Conservation (phyloP, 352 stramenopile genomes). For the Pilasporangium apinafurcum region DNA sequence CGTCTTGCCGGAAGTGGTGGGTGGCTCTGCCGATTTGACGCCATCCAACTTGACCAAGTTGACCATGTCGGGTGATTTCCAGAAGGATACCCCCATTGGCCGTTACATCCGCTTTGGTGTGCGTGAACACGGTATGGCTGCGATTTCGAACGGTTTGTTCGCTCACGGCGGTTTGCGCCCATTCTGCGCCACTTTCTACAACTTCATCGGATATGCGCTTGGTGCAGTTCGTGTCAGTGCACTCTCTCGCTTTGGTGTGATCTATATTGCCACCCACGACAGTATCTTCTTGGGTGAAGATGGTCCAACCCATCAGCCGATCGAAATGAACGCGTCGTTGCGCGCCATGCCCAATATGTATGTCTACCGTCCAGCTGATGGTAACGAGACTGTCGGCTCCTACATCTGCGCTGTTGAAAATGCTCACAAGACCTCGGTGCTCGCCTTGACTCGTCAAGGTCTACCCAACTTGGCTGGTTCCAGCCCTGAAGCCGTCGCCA, state of each 20-base stretch:
- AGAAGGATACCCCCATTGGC: slow-evolving; percentile 93
- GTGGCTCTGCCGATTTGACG: slow-evolving; percentile 98
- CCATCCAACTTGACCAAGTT: slow-evolving; percentile 96
- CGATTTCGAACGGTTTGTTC: slow-evolving; percentile 98
- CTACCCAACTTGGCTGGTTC: slow-evolving; percentile 90
- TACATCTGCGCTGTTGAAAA: slow-evolving; percentile 90
- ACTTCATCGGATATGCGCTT: slow-evolving; percentile 98
- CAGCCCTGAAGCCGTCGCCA: slow-evolving; percentile 85
- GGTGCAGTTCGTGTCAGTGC: slow-evolving; percentile 93
- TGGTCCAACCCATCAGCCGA: slow-evolving; percentile 98
- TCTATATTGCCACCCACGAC: slow-evolving; percentile 99
- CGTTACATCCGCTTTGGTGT: slow-evolving; percentile 98
- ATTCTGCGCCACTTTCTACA: slow-evolving; percentile 99
- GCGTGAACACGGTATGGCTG: slow-evolving; percentile 98
- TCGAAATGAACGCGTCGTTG: slow-evolving; percentile 96
- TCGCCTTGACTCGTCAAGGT: slow-evolving; percentile 90
- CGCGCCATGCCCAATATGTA: slow-evolving; percentile 98
- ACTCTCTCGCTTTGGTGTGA: slow-evolving; percentile 92
- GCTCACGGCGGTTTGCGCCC: slow-evolving; percentile 95
- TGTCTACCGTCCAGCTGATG: slow-evolving; percentile 96
- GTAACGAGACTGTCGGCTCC: slow-evolving; percentile 96
- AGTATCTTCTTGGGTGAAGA: slow-evolving; percentile 99
- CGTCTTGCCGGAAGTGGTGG: slow-evolving; percentile 94
- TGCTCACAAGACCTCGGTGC: slow-evolving; percentile 88
- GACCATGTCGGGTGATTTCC: slow-evolving; percentile 96